Percentiles rank a stretch among this genome's conserved stretches.
Conservation (phyloP, 2,329 filamentous ascomycete genomes). For the Alternaria ventricosa region DNA sequence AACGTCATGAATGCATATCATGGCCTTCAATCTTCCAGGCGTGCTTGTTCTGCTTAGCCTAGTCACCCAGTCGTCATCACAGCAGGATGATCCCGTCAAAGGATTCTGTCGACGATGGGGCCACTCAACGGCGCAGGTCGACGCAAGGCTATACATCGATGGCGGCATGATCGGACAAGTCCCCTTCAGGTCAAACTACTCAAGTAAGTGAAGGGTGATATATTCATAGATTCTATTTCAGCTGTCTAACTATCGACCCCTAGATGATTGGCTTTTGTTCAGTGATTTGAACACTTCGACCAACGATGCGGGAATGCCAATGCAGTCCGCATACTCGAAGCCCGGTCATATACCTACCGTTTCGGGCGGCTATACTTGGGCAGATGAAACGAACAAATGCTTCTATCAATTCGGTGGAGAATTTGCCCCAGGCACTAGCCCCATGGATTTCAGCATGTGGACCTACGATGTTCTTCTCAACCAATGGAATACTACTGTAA, state of each 20-base stretch:
- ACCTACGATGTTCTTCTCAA: conserved; percentile 65
- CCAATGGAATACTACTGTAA: conserved; percentile 60
- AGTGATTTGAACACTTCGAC: conserved; percentile 60
- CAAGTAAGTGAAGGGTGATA: conserved; percentile 56
- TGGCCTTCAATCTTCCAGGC: conserved; percentile 38
- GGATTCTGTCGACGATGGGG: conserved; percentile 59
- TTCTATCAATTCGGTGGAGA: conserved; percentile 70
- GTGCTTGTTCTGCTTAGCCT: conserved; percentile 38
- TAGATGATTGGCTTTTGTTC: conserved; percentile 63
- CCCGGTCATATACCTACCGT: conserved; percentile 63
- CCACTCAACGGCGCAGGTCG: conserved; percentile 67
- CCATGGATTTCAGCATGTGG: conserved; percentile 60
- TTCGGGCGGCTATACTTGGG: conserved; percentile 61
- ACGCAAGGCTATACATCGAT: conserved; percentile 67
- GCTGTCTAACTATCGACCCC: conserved; percentile 14
- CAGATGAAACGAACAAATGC: conserved; percentile 67
- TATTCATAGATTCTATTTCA: background rate
- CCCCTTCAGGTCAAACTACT: conserved; percentile 53
- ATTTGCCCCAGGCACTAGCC: conserved; percentile 48
- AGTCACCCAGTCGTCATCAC: conserved; percentile 29
- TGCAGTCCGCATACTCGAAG: conserved; percentile 65
- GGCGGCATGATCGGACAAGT: conserved; percentile 46
- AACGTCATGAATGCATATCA: conserved; percentile 38
- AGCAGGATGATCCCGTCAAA: conserved; percentile 60
- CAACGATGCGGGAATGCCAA: conserved; percentile 54